Evolutionary conservation across 768 basidiomycete genomes (phyloP).

Genomic region (Baorangia bicolor): DNA sequence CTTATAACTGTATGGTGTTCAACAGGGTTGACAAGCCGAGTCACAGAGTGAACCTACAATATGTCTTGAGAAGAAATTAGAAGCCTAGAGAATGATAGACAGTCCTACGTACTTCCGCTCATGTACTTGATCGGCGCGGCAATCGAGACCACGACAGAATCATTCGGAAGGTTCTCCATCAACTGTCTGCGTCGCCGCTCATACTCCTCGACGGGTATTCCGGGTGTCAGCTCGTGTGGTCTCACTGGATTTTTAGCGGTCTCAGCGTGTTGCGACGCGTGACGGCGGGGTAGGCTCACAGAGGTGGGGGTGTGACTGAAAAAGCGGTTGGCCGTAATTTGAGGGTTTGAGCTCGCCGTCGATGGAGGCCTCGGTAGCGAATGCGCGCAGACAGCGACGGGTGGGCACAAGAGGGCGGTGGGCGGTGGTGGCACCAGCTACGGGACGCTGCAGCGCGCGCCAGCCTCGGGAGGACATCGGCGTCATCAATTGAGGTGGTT

Average conservation of each 20-base stretch:
- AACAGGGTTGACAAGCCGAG: conserved; percentile 9
- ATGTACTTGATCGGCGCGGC: conserved; percentile 85
- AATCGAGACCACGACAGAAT: conserved; percentile 71
- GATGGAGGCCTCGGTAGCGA: conserved; percentile 34
- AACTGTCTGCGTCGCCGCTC: conserved; percentile 64
- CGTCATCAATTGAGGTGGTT: conserved; percentile 1
- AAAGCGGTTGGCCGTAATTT: conserved; percentile 75
- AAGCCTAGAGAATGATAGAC: conserved; percentile 7
- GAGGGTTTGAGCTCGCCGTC: conserved; percentile 59
- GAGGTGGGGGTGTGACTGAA: conserved; percentile 80
- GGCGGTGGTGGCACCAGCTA: neutral
- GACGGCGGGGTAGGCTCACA: conserved; percentile 37
- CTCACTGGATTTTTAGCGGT: conserved; percentile 39
- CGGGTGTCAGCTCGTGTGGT: conserved; percentile 74
- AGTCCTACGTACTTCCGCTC: conserved; percentile 62
- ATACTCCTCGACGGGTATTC: conserved; percentile 77
- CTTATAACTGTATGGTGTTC: conserved; percentile 67
- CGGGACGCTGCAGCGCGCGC: conserved; percentile 12
- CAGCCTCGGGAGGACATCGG: conserved; percentile 22
- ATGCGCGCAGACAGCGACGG: conserved; percentile 17
- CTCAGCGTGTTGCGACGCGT: conserved; percentile 3
- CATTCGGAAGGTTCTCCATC: conserved; percentile 72
- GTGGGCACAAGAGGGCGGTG: neutral
- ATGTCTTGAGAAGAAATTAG: conserved; percentile 47
- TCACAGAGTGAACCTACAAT: conserved; percentile 54